Evolutionary conservation across 129 eudicot species (phyloP).

Genomic region (Calendula officinalis): DNA sequence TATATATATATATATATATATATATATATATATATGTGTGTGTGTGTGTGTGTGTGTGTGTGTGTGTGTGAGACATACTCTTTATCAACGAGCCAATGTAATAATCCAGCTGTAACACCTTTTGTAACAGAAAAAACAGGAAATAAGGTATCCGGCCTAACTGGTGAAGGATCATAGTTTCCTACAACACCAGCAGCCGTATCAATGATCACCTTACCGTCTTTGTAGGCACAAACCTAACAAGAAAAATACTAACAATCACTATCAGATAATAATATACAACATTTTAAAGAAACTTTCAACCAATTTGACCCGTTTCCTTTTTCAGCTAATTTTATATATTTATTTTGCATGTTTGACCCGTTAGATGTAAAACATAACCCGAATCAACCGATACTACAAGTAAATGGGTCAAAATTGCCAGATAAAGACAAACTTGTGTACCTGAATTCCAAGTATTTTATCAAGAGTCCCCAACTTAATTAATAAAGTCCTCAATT

Average conservation of each 20-base stretch:
- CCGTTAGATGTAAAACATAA: no score
- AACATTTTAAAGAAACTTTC: background rate
- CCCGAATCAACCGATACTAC: no score
- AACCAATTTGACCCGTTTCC: background rate
- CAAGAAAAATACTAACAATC: constrained; percentile 17
- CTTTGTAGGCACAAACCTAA: constrained; percentile 94
- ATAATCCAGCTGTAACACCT: constrained; percentile 81
- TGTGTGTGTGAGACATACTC: constrained; percentile 39
- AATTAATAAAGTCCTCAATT: constrained; percentile 59
- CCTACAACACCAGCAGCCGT: constrained; percentile 96
- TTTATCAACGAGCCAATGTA: constrained; percentile 84
- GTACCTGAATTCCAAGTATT: constrained; percentile 94
- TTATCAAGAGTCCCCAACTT: constrained; percentile 67
- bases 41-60: background rate
- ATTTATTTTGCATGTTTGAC: no score
- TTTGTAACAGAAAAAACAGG: constrained; percentile 87
- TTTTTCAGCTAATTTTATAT: background rate
- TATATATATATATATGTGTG: background rate
- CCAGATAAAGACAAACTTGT: background rate
- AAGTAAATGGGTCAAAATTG: no score
- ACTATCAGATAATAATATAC: constrained; percentile 27
- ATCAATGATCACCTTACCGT: constrained; percentile 85
- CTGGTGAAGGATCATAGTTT: constrained; percentile 89
- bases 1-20: background rate
- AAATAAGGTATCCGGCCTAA: constrained; percentile 82